Conservation (phyloP, 306 rosid genomes). For the Gillenia trifoliata region DNA sequence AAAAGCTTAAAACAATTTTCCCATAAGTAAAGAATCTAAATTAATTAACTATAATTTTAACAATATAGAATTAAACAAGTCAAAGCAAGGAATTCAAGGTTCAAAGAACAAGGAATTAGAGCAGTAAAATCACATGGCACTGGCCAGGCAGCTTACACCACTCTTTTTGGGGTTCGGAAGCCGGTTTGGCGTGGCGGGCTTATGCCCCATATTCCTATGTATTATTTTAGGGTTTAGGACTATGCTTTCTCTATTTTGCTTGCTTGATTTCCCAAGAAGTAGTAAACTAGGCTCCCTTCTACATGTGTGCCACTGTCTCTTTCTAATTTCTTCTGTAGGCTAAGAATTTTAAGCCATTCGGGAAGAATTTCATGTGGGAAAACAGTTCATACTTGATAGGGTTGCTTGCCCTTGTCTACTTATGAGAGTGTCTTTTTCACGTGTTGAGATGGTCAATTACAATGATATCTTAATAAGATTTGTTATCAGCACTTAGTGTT, state of each 20-base stretch:
- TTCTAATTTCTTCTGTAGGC: not conserved
- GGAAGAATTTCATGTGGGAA: not conserved
- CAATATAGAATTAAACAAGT: slow-evolving; percentile 10
- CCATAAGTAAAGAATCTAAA: slow-evolving; percentile 6
- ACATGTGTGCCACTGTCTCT: slow-evolving; percentile 13
- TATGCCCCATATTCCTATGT: slow-evolving; percentile 5
- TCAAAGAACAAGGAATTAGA: slow-evolving; percentile 29
- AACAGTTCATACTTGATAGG: not conserved
- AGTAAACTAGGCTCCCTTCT: not conserved
- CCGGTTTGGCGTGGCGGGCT: slow-evolving; percentile 13
- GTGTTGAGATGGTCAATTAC: not conserved
- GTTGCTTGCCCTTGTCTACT: not conserved
- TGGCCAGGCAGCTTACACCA: not conserved
- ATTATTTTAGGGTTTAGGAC: not conserved
- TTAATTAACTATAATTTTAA: not conserved
- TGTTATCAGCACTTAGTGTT: no score
- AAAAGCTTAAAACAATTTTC: not conserved
- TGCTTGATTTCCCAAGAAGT: slow-evolving; percentile 27
- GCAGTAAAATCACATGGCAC: slow-evolving; percentile 44
- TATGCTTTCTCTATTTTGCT: not conserved
- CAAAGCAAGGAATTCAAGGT: slow-evolving; percentile 25
- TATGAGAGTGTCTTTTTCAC: not conserved
- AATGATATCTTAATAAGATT: no score
- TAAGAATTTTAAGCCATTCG: not conserved
- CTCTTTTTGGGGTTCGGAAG: slow-evolving; percentile 19